Conservation (phyloP, 2,329 filamentous ascomycete genomes). For the Apiospora sp. region DNA sequence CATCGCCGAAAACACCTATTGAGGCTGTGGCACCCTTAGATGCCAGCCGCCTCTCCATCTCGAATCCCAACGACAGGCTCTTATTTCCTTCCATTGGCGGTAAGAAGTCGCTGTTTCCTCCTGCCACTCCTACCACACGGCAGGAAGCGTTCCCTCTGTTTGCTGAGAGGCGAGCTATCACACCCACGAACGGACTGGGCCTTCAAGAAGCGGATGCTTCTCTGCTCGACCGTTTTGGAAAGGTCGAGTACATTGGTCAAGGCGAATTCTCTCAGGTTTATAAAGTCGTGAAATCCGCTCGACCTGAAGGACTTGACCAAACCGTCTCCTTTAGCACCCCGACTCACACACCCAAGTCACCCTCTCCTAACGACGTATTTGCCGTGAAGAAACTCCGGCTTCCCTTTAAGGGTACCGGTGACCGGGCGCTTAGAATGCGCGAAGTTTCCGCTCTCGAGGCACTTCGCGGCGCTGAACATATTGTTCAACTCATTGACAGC, state of each 20-base stretch:
- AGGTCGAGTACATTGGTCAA: constrained; percentile 80
- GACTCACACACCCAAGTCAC: constrained; percentile 59
- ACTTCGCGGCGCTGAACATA: constrained; percentile 82
- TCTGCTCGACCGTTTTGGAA: constrained; percentile 78
- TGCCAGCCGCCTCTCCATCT: constrained; percentile 84
- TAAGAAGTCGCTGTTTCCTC: constrained; percentile 59
- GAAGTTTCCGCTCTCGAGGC: constrained; percentile 83
- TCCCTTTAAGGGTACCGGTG: constrained; percentile 77
- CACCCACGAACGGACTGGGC: constrained; percentile 74
- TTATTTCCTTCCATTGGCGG: constrained; percentile 47
- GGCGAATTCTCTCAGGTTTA: constrained; percentile 97
- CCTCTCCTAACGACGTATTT: constrained; percentile 70
- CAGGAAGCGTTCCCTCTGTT: constrained; percentile 65
- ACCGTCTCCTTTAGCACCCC: constrained; percentile 55
- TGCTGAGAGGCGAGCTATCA: constrained; percentile 68
- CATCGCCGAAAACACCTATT: constrained; percentile 79
- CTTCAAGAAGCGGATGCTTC: constrained; percentile 78
- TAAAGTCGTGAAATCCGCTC: constrained; percentile 65
- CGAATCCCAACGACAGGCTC: constrained; percentile 58
- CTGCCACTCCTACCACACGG: constrained; percentile 81
- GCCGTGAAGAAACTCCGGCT: constrained; percentile 94
- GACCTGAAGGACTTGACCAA: constrained; percentile 50
- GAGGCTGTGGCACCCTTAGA: constrained; percentile 80
- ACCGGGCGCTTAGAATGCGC: constrained; percentile 83
- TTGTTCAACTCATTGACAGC: constrained; percentile 82